A percentile compares a stretch with the other conserved stretches of the same genome.
Evolutionary conservation across 495 filamentous ascomycete genomes (phyloP).

Genomic region (Ascobolus immersus): DNA sequence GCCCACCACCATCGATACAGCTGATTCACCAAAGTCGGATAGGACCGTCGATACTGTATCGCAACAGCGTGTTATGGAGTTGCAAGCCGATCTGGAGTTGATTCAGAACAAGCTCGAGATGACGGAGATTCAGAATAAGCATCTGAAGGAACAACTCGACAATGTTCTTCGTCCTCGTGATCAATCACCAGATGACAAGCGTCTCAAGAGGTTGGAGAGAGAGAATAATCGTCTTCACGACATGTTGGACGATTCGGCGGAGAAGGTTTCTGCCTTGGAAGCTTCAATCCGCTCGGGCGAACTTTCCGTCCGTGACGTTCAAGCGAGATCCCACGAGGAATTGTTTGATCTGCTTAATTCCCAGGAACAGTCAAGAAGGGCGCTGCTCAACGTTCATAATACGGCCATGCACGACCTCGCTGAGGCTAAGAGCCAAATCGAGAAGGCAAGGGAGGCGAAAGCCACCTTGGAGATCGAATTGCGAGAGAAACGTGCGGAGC

Average conservation of each 20-base stretch:
- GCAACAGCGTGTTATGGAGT: constrained; percentile 73
- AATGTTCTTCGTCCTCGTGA: too few species aligned
- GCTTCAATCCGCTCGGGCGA: constrained; percentile 71
- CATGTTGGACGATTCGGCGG: constrained; percentile 78
- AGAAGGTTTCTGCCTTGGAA: constrained; percentile 78
- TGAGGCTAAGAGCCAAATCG: constrained; percentile 63
- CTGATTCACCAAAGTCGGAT: constrained; percentile 69
- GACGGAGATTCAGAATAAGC: constrained; percentile 84
- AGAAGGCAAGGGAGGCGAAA: constrained; percentile 57
- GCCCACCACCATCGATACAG: constrained; percentile 27
- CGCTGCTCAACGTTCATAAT: constrained; percentile 61
- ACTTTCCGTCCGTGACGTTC: constrained; percentile 69
- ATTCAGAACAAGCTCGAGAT: constrained; percentile 88
- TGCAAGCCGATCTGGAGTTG: constrained; percentile 74
- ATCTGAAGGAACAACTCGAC: constrained; percentile 71
- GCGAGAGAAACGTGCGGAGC: constrained; percentile 56
- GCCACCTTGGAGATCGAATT: constrained; percentile 66
- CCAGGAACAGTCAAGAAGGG: constrained; percentile 69
- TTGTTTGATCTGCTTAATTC: constrained; percentile 80
- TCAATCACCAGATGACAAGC: constrained; percentile 52
- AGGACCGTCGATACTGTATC: constrained; percentile 68
- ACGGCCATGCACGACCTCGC: constrained; percentile 58
- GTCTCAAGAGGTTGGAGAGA: constrained; percentile 75
- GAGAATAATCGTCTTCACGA: constrained; percentile 83
- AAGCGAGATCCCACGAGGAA: constrained; percentile 84